A percentile compares a stretch with the other conserved stretches of the same genome.
Conservation (phyloP, 371 early-diverging fungal genomes). For the Smittium culicis region DNA sequence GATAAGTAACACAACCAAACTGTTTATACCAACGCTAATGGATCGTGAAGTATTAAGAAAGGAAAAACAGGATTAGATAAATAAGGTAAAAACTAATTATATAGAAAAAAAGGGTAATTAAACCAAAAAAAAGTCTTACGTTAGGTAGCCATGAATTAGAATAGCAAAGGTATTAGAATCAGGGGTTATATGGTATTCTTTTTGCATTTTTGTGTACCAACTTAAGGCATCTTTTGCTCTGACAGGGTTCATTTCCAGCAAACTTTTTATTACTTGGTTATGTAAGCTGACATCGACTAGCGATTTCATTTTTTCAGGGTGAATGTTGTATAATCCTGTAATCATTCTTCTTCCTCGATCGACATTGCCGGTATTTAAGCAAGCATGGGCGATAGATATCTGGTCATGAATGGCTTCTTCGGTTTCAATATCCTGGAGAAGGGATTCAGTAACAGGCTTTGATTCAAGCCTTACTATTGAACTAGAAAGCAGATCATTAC, state of each 20-base stretch:
- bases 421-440: conserved; percentile 15
- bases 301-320: conserved; percentile 52
- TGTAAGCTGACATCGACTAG: conserved; percentile 56
- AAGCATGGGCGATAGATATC: conserved; percentile 57
- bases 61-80: too few relatives aligned
- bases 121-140: conserved; percentile 30
- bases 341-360: conserved; percentile 66
- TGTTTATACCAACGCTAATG: not conserved
- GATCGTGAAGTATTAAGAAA: too few relatives aligned
- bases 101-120: not conserved
- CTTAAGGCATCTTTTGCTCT: conserved; percentile 44
- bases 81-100: too few relatives aligned
- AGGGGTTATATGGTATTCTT: conserved; percentile 38
- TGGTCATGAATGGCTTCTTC: conserved; percentile 33
- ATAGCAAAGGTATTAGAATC: conserved; percentile 60
- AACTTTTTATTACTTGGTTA: conserved; percentile 68
- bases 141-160: conserved; percentile 50
- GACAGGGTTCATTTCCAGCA: conserved; percentile 39
- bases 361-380: conserved; percentile 53
- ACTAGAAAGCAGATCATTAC: not conserved
- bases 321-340: conserved; percentile 42
- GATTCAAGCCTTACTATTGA: conserved; percentile 3
- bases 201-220: conserved; percentile 57
- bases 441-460: not conserved
- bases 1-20: not conserved